Base-by-base conservation (phyloP, 257 asterid species). In the Przewalskia tangutica region DNA sequence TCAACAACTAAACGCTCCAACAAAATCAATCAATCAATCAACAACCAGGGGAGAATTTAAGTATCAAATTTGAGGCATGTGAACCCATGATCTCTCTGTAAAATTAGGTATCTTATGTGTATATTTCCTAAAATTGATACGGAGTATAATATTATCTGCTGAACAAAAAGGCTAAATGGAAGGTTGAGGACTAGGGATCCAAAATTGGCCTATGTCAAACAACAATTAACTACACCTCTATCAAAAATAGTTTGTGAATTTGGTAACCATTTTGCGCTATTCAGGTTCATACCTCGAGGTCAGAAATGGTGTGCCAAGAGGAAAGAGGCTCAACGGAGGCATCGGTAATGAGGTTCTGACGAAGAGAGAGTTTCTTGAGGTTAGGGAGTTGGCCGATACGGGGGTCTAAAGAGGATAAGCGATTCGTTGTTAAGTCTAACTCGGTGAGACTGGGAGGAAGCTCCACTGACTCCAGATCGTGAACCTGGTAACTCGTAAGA, bases 401-500 rank as follows among this genome's bases (percentile, higher is more conserved):
- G 67, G 93, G 88, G 93, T 96, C 99, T 79, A 96, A 82, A 82
- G 86, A 85, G 66, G 97, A 91, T 84, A 96, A 85, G 17, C 98
- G 97, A 80, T 94, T 96, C 4, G 97, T 95, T 76, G 98, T 96
- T 16, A 96, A 88, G 91, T 96, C 98, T 50, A 96, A 83, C 87
- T 94, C 98, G 76, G 85, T 80, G 51, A 94, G 93, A 85, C 80
- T 81, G 77, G 89, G 83, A 10, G 93, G 94, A 65, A 96, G 88
- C 79, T 92, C 97, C 73, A 96, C 90, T 48, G 97, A 89, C 53
- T 84, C 94, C 77, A 94, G 97, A 89, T 93, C 97, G 83, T 86
- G 98, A 53, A 96, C 94, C 91, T 96, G 99, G 85, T 83, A 91
- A 88, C 99, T 89, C 68, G 97, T 88, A 62, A 96, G 97, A 89